Evolutionary conservation across 441 rosid species (phyloP).

Genomic region (Gossypium aridum): DNA sequence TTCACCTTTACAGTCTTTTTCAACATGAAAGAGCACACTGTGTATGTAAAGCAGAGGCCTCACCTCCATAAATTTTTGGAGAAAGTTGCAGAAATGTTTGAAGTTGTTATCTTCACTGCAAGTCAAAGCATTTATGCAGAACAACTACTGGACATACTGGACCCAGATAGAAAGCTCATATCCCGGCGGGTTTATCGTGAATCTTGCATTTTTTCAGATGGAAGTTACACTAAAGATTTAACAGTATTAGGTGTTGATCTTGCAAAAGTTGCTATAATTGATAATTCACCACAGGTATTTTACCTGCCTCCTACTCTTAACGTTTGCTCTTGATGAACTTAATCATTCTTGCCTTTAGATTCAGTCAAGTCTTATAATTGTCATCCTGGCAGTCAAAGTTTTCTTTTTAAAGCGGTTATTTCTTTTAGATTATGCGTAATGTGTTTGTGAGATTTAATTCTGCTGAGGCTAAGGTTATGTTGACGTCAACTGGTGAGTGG

Average conservation of each 20-base stretch:
- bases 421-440: background rate
- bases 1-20: conserved; percentile 77
- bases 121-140: conserved; percentile 93
- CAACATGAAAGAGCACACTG: conserved; percentile 85
- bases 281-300: conserved; percentile 93
- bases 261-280: conserved; percentile 90
- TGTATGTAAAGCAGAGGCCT: conserved; percentile 85
- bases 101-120: conserved; percentile 82
- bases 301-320: background rate
- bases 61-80: conserved; percentile 69
- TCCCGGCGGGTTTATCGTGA: conserved; percentile 77
- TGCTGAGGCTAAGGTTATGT: background rate
- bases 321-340: background rate
- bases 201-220: conserved; percentile 78
- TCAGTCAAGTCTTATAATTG: background rate
- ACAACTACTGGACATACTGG: conserved; percentile 76
- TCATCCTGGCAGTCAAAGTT: background rate
- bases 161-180: conserved; percentile 69
- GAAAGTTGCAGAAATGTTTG: conserved; percentile 89
- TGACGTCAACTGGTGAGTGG: background rate
- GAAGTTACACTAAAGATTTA: conserved; percentile 90
- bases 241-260: conserved; percentile 90
- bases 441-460: background rate
- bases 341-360: background rate
- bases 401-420: background rate